Evolutionary conservation across 768 basidiomycete genomes (phyloP).

Genomic region (Melanogaster broomeanus): DNA sequence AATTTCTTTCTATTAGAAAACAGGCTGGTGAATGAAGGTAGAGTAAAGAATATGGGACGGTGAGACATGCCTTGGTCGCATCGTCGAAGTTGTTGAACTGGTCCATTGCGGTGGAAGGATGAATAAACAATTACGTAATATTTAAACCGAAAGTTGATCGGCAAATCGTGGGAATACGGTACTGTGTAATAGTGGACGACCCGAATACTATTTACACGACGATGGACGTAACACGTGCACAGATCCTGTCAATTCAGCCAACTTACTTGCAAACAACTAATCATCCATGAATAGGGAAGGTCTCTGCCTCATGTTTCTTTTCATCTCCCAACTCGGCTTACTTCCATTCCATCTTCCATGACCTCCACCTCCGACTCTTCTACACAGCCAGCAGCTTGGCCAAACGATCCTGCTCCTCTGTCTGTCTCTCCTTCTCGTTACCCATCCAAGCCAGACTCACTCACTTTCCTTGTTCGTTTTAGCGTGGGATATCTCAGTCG

Average conservation of each 20-base stretch:
- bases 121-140: neutral
- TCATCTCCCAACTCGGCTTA: constrained; percentile 10
- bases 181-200: too few relatives aligned
- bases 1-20: constrained; percentile 71
- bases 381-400: constrained; percentile 39
- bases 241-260: constrained; percentile 30
- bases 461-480: constrained; percentile 12
- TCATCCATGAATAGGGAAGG: constrained; percentile 20
- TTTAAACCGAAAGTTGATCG: neutral
- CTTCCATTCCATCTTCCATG: constrained; percentile 43
- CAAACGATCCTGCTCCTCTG: constrained; percentile 55
- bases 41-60: neutral
- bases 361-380: constrained; percentile 42
- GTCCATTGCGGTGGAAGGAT: constrained; percentile 40
- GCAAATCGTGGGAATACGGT: constrained; percentile 36
- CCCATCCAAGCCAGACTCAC: constrained; percentile 2
- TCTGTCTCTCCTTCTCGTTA: constrained; percentile 34
- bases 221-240: constrained; percentile 42
- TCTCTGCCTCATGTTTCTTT: constrained; percentile 30
- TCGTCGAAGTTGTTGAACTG: constrained; percentile 68
- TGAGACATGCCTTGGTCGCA: constrained; percentile 61
- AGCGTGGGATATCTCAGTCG: constrained; percentile 64
- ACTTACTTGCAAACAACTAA: constrained; percentile 9
- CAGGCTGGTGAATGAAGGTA: constrained; percentile 1
- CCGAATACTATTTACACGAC: constrained; percentile 14